Evolutionary conservation across 345 rosid genomes (phyloP), one percentile per base, ranked within the genome.

Genomic region (Limnanthes douglasii): DNA sequence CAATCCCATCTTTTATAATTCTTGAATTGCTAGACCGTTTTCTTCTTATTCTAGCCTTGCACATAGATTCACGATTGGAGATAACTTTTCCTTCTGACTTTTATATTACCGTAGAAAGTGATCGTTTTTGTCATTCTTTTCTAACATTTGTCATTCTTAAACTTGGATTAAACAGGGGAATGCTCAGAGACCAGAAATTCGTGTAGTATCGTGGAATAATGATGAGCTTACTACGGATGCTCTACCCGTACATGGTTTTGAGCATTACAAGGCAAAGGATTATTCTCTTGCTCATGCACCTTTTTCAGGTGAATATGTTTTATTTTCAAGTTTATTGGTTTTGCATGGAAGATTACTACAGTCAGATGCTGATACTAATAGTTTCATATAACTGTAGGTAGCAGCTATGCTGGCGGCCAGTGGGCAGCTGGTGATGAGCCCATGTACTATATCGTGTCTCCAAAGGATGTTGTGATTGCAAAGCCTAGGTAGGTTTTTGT

Each of bases 371-470:
- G 34, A 15, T 50, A 40, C 31, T 28, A 18, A 37, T 18, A 26
- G 23, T 27, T 47, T 51, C 15, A 30, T 45, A 48, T 45, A 51
- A 46, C 34, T 61, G 21, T 66, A 92, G 99, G 99, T 53, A 85
- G 94, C 58, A 92, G 99, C 51, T 78, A 92, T 52, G 94, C 83
- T 56, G 94, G 99, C 49, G 96, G 99, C 39, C 99, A 81, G 64
- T 92, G 99, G 99, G 90, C 93, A 37, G 83, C 99, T 63, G 96
- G 96, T 44, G 96, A 92, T 62, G 99, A 92, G 59, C 94, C 99
- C 15, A 37, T 71, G 40, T 92, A 81, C 64, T 85, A 92, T 62
- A 41, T 92, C 39, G 96, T 92, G 29, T 92, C 99, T 8, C 99
- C 88, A 15, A 92, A 92, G 66, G 99, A 92, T 61, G 94, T 92